Base-by-base conservation (phyloP, 768 basidiomycete species). In the Tulasnella sp. region DNA sequence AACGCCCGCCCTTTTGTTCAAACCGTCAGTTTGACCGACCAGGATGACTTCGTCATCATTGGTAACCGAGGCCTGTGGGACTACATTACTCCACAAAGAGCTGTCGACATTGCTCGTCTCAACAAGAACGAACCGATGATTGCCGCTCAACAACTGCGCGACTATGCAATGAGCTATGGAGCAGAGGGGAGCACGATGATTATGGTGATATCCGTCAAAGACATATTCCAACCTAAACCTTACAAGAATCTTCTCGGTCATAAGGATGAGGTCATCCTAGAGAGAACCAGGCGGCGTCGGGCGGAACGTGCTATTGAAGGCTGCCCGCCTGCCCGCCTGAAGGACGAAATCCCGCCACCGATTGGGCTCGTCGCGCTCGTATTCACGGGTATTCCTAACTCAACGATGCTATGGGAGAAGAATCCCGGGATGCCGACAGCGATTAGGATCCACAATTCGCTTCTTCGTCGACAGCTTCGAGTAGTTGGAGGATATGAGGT, bases 321-420 rank as follows among this genome's bases (percentile, higher is more conserved):
- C 84, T 88, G 89, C 4, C 87, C 87, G 71, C 87, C 93, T 38
- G 85, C 88, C 31, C 88, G 93, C 58, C 87, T 98, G 39, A 91
- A 90, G 68, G 88, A 88, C 44, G 97, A 97, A 83, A 92, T 98
- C 74, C 88, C 92, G 2, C 90, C 98, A 0, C 98, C 98, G 0
- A 89, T 86, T 4, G 98, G 97, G 0, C 92, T 94, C 83, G 86
- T 99, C 72, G 94, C 96, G 24, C 89, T 99, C 76, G 97, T 96
- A 42, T 99, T 99, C 86, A 99, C 97, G 24, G 98, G 99, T 86
- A 98, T 99, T 82, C 91, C 94, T 42, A 98, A 98, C 83, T 99
- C 98, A 79, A 99, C 98, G 0, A 92, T 94, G 81, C 87, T 99
- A 0, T 99, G 97, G 97, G 98, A 99, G 83, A 92, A 91, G 58